phyloP scores from a whole-genome alignment of 2,329 filamentous ascomycete genomes.

The Trichoderma koningiopsis region DNA sequence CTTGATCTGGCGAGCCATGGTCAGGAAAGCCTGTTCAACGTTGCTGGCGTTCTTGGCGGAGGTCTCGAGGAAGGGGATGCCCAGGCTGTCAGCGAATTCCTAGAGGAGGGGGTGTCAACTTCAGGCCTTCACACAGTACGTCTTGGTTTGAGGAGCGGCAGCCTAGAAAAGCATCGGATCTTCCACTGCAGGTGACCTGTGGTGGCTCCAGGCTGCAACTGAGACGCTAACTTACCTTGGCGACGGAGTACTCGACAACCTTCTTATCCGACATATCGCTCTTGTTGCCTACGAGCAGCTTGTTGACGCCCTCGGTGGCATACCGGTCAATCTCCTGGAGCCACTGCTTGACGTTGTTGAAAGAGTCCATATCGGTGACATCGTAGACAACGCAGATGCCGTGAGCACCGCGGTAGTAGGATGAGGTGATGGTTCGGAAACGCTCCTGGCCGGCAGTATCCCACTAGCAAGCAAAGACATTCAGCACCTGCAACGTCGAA shows the following conservation, averaged over 20 bases:
- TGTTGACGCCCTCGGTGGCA: slow-evolving; percentile 98
- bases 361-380: slow-evolving; percentile 99
- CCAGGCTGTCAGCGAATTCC: slow-evolving; percentile 98
- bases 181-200: background rate
- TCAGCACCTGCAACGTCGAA: background rate
- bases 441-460: slow-evolving; percentile 98
- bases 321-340: slow-evolving; percentile 99
- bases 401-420: slow-evolving; percentile 98
- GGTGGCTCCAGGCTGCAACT: slow-evolving; percentile 13
- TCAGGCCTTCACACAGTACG: background rate
- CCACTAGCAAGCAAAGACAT: slow-evolving; percentile 64
- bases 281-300: slow-evolving; percentile 99
- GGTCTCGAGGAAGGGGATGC: slow-evolving; percentile 99
- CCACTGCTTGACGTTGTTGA: slow-evolving; percentile 99
- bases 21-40: slow-evolving; percentile 99
- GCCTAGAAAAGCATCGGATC: background rate
- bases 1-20: slow-evolving; percentile 99
- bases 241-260: slow-evolving; percentile 98
- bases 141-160: background rate
- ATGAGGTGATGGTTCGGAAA: slow-evolving; percentile 99
- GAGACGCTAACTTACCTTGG: slow-evolving; percentile 70
- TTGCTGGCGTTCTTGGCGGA: slow-evolving; percentile 99
- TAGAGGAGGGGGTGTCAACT: slow-evolving; percentile 44
- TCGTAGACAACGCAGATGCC: slow-evolving; percentile 99
- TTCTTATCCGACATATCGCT: slow-evolving; percentile 99